Percentiles rank a stretch among this genome's conserved stretches.
phyloP scores from a whole-genome alignment of 495 filamentous ascomycete genomes.

The Aspergillus indologenus region DNA sequence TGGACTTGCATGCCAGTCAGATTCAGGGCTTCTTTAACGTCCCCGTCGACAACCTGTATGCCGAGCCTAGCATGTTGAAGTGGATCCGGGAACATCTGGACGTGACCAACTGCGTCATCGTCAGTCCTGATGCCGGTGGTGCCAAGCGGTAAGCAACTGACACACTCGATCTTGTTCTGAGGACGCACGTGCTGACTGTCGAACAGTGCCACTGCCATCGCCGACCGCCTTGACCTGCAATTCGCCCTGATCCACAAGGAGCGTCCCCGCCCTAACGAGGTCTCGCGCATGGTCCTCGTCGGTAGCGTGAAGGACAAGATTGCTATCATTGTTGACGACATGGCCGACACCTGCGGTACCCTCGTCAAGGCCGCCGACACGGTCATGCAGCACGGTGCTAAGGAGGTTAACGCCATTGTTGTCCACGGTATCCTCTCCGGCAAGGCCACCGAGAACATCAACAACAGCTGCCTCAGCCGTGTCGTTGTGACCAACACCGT shows the following conservation, averaged over 20 bases:
- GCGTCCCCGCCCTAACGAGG: slow-evolving; percentile 90
- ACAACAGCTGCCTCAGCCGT: slow-evolving; percentile 69
- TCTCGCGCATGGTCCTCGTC: slow-evolving; percentile 88
- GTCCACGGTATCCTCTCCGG: slow-evolving; percentile 94
- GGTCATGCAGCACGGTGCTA: slow-evolving; percentile 83
- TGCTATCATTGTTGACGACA: slow-evolving; percentile 77
- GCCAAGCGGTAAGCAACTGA: slow-evolving; percentile 75
- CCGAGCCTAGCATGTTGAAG: slow-evolving; percentile 85
- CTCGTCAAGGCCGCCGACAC: slow-evolving; percentile 90
- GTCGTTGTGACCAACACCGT: slow-evolving; percentile 98
- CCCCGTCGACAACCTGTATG: slow-evolving; percentile 95
- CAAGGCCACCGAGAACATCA: slow-evolving; percentile 85
- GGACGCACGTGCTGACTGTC: slow-evolving; percentile 20
- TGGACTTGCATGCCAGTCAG: slow-evolving; percentile 68
- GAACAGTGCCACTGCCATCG: slow-evolving; percentile 85
- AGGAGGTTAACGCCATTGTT: slow-evolving; percentile 87
- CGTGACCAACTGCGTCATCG: slow-evolving; percentile 84
- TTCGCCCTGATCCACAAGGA: slow-evolving; percentile 99
- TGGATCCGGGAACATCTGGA: slow-evolving; percentile 88
- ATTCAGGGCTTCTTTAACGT: slow-evolving; percentile 95
- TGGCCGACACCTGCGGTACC: slow-evolving; percentile 93
- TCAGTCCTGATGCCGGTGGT: slow-evolving; percentile 93
- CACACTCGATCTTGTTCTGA: too few species aligned
- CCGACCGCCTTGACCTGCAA: slow-evolving; percentile 86
- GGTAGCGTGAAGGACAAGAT: slow-evolving; percentile 60